Evolutionary conservation across 352 stramenopile genomes (phyloP).

Genomic region (Elongisporangium anandrum): DNA sequence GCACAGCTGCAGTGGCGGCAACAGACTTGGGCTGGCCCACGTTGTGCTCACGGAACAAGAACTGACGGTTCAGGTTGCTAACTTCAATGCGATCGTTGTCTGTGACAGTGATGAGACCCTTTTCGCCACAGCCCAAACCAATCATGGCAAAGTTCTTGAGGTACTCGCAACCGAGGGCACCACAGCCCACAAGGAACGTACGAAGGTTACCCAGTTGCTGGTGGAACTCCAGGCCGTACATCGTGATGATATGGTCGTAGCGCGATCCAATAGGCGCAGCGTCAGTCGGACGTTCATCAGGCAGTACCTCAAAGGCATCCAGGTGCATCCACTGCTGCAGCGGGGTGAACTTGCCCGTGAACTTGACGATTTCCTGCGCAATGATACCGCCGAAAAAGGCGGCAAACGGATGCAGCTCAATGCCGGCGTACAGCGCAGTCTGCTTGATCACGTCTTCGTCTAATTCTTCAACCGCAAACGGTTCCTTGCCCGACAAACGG

Average conservation of each 20-base stretch:
- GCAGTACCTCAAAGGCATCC: slow-evolving; percentile 78
- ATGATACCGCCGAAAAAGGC: slow-evolving; percentile 81
- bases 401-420: slow-evolving; percentile 79
- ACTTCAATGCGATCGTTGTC: slow-evolving; percentile 88
- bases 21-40: slow-evolving; percentile 83
- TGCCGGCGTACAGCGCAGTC: slow-evolving; percentile 43
- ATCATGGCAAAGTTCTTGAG: slow-evolving; percentile 88
- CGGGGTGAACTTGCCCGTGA: slow-evolving; percentile 84
- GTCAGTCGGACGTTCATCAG: slow-evolving; percentile 53
- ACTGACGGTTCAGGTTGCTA: slow-evolving; percentile 86
- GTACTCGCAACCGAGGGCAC: slow-evolving; percentile 80
- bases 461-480: slow-evolving; percentile 64
- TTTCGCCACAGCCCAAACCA: slow-evolving; percentile 66
- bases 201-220: slow-evolving; percentile 56
- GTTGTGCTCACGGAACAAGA: slow-evolving; percentile 85
- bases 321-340: slow-evolving; percentile 84
- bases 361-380: slow-evolving; percentile 87
- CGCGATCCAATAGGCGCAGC: slow-evolving; percentile 49
- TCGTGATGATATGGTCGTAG: slow-evolving; percentile 79
- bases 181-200: slow-evolving; percentile 82
- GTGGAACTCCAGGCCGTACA: slow-evolving; percentile 70
- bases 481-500: slow-evolving; percentile 31
- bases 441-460: slow-evolving; percentile 65
- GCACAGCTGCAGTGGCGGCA: slow-evolving; percentile 69
- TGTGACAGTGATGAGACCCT: slow-evolving; percentile 77